Evolutionary conservation across 2,329 filamentous ascomycete genomes (phyloP), one percentile per base, ranked within the genome.

Genomic region (Tolypocladium sp.): DNA sequence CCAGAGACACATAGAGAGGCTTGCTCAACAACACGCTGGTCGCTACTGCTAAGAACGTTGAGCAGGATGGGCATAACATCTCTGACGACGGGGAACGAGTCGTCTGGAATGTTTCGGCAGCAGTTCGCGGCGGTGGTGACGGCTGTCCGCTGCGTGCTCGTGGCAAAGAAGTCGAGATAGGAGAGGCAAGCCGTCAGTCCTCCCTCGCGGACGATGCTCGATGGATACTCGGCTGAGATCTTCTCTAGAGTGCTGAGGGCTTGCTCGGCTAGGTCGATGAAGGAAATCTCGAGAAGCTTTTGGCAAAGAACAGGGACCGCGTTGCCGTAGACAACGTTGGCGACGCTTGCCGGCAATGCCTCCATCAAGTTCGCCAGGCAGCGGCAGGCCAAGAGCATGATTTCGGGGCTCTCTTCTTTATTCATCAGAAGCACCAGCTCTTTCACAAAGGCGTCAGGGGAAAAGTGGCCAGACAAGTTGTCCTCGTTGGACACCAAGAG

Each of bases 311-410:
- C 87, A 2, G 94, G 92, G 6, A 99, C 94, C 40, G 94, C 94
- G 56, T 92, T 91, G n/a, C 92, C 93, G 70, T 97, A 97, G 4
- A 97, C 94, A 17, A 99, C 92, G 70, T 96, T 97, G 15, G 92
- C 90, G 55, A 94, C 94, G 59, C 93, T 93, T 40, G 91, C 88
- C 25, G 94, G 92, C 37, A 99, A 78, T 33, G 93, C 95, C 73
- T 99, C 94, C 94, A 99, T 99, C 58, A 99, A 75, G 71, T 99
- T 97, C 61, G 94, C 94, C 67, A 99, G 83, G 73, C 91, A 97
- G 61, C 95, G 89, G 70, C 94, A 99, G 25, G 94, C 93, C 61
- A 97, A 81, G 15, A 99, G 86, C 93, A 97, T 97, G 62, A 97
- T 91, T 73, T 99, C 94, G 0, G 92, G 90, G 66, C 96, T 97